phyloP scores from a whole-genome alignment of 345 rosid species.

The Brassica incana region DNA sequence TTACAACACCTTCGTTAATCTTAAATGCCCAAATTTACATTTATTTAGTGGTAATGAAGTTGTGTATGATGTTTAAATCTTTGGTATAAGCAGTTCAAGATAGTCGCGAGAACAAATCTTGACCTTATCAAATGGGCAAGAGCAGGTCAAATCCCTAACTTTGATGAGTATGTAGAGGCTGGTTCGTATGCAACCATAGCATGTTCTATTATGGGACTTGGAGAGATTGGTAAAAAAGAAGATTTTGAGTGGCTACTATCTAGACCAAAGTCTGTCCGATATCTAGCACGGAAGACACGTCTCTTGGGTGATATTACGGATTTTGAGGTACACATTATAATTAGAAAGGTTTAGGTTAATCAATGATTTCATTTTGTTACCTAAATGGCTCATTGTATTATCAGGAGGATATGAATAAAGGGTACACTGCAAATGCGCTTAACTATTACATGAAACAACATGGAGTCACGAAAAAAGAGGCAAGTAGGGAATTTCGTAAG shows the following conservation, averaged over 20 bases:
- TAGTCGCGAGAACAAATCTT: neutral
- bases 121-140: slow-evolving; percentile 26
- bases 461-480: slow-evolving; percentile 17
- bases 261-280: slow-evolving; percentile 1
- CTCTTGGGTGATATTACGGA: slow-evolving; percentile 11
- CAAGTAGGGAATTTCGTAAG: neutral
- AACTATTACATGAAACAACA: slow-evolving; percentile 28
- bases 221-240: neutral
- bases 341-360: neutral
- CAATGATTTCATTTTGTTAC: neutral
- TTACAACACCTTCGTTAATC: neutral
- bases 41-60: neutral
- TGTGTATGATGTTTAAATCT: neutral
- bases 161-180: slow-evolving; percentile 18
- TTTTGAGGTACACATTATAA: neutral
- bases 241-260: slow-evolving; percentile 26
- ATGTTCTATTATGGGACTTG: slow-evolving; percentile 15
- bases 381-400: neutral
- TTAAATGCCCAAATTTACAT: neutral
- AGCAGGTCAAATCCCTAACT: neutral
- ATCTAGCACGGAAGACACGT: slow-evolving; percentile 2
- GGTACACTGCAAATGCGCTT: slow-evolving; percentile 14
- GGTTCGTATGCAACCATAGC: slow-evolving; percentile 1
- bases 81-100: slow-evolving; percentile 1
- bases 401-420: slow-evolving; percentile 40